Conservation (phyloP, 2,329 filamentous ascomycete genomes). For the Talaromyces sp. region DNA sequence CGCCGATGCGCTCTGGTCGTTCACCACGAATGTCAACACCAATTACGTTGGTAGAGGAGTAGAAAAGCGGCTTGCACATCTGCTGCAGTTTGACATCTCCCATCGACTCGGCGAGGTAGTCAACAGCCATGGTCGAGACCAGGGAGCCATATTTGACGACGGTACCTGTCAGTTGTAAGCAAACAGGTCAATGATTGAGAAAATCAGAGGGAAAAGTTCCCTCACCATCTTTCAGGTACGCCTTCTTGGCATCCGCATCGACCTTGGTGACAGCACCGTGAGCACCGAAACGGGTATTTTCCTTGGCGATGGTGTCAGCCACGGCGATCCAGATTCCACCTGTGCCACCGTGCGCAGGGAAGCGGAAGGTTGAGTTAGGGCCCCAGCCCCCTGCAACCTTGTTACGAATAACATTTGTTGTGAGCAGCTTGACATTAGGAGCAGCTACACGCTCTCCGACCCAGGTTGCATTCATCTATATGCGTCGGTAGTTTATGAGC, state of each 20-base stretch:
- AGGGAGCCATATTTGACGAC: slow-evolving; percentile 66
- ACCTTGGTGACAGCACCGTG: slow-evolving; percentile 78
- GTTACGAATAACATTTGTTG: slow-evolving; percentile 88
- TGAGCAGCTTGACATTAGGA: slow-evolving; percentile 87
- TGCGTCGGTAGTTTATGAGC: not conserved
- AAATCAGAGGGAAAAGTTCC: slow-evolving; percentile 48
- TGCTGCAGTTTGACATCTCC: slow-evolving; percentile 74
- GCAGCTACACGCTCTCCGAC: slow-evolving; percentile 97
- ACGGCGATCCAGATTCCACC: slow-evolving; percentile 99
- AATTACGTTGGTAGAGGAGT: slow-evolving; percentile 94
- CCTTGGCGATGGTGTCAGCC: slow-evolving; percentile 80
- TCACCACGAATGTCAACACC: slow-evolving; percentile 88
- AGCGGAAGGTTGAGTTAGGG: slow-evolving; percentile 95
- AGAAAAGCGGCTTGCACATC: slow-evolving; percentile 86
- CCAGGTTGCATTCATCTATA: slow-evolving; percentile 96
- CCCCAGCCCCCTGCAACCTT: slow-evolving; percentile 98
- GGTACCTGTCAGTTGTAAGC: slow-evolving; percentile 6
- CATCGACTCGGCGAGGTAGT: slow-evolving; percentile 80
- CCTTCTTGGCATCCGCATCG: slow-evolving; percentile 76
- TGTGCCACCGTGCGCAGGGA: slow-evolving; percentile 90
- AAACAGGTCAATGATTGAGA: not conserved
- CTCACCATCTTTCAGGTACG: slow-evolving; percentile 74
- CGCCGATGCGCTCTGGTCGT: slow-evolving; percentile 90
- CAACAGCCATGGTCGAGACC: slow-evolving; percentile 91
- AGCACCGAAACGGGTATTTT: slow-evolving; percentile 86